Evolutionary conservation across 495 filamentous ascomycete species (phyloP), one percentile per base, ranked within the genome.

Genomic region (Penicillium riverlandense): DNA sequence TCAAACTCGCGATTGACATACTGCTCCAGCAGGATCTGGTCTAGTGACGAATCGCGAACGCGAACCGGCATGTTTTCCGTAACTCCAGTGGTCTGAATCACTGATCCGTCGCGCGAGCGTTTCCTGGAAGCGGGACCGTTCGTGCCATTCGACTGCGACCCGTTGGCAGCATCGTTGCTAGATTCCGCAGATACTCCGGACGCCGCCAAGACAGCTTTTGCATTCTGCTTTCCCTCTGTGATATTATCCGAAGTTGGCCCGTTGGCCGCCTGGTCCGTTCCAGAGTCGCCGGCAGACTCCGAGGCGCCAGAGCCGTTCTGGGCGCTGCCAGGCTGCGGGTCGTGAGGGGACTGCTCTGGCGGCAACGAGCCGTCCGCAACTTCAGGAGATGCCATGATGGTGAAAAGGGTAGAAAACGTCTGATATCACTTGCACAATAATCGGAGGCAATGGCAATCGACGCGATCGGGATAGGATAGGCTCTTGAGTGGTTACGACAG

Each of bases 1-100:
- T 84, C 57, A 38, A 81, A 73, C 54, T 95, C 90, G 56, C 86
- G 85, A 50, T 79, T 79, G 48, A 86, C 77, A 67, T 85, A 91
- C 51, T 88, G 79, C 33, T 90, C 78, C 41, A 95, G 70, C 41
- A 85, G 55, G 22, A 86, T 71, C 52, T 79, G 78, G 11, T 82
- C 71, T 34, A 58, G 47, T 0, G 59, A 65, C 12, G 58, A 70
- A 36, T 67, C 62, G 40, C 61, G 67, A 6, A 67, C 61, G 22
- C 60, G 61, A 13, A 66, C 59, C 1, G 55, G 54, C 37, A 69
- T 44, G 8, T 42, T 49, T 14, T 57, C 66, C 28, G 45, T 54
- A 13, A 45, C 56, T 40, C 46, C 60, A 22, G 63, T 50, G 11
- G 62, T 43, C 16, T 57, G 66, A 28, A 65, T 54, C 29, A 66